These are phyloP conservation scores for Fibroporia radiculosa DNA, from an alignment of 768 basidiomycete genomes.

Conservation along the genomic window DNA sequence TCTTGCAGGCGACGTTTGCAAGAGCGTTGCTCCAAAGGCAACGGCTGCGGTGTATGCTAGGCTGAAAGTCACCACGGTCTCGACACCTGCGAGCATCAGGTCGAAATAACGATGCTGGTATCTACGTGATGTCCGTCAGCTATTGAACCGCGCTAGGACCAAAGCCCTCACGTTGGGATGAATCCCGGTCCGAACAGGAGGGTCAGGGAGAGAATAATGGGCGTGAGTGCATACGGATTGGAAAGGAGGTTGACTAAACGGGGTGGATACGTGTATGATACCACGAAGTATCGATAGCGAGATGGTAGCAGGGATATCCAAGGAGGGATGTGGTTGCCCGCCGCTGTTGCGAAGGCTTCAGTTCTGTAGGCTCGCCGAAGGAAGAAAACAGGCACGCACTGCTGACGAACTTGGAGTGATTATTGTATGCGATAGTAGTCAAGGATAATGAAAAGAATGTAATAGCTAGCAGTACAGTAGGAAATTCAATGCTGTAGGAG, in stretches of 20 bases:
- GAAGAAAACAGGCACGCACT: conserved; percentile 34
- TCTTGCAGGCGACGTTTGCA: conserved; percentile 83
- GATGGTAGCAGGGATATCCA: conserved; percentile 39
- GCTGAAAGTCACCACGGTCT: conserved; percentile 72
- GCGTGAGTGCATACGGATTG: conserved; percentile 71
- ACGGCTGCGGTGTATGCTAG: conserved; percentile 81
- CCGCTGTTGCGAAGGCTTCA: conserved; percentile 30
- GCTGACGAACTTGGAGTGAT: conserved; percentile 57
- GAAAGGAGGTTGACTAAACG: conserved; percentile 37
- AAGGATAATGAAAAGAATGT: conserved; percentile 49
- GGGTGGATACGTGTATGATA: conserved; percentile 25
- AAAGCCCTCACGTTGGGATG: conserved; percentile 48
- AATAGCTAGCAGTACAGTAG: conserved; percentile 45
- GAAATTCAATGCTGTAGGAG: conserved; percentile 53
- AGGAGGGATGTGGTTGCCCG: conserved; percentile 56
- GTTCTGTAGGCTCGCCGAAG: not conserved
- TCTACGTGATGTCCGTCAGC: conserved; percentile 14
- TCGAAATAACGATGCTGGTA: conserved; percentile 68
- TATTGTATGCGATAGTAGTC: conserved; percentile 52
- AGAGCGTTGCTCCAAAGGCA: conserved; percentile 74
- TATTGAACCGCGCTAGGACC: not conserved
- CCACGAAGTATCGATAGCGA: conserved; percentile 27
- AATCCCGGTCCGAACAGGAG: conserved; percentile 47
- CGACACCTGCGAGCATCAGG: conserved; percentile 71
- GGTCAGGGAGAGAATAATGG: conserved; percentile 47